Evolutionary conservation across 1,139 yeast genomes (phyloP), one percentile per base, ranked within the genome.

Genomic region (Pichia sp.): DNA sequence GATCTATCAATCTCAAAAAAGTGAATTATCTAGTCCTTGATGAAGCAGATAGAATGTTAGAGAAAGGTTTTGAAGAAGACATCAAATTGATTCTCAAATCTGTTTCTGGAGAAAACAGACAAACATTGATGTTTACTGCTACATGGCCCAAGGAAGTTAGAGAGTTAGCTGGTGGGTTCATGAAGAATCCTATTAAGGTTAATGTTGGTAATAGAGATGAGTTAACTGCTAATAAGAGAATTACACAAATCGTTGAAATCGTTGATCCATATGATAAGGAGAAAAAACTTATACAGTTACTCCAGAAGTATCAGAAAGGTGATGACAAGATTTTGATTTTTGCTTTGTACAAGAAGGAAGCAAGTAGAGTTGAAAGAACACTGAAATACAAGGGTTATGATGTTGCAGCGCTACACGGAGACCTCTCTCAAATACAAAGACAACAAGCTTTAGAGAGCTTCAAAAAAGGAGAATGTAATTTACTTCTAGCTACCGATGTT

Each of bases 41-140:
- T 62, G 99, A 91, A 67, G 99, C 98, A 31, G 99, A 91, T 62
- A 77, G 99, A 66, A 93, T 91, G 98, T 74, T 91, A 50, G 98
- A 91, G 63, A 81, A 78, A 58, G 99, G 99, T 26, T 91, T 91
- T 58, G 98, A 91, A 66, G 95, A 89, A 60, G 98, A 89, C 63
- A 91, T 91, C 60, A 86, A 84, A 63, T 70, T 72, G 49, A 86
- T 93, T 51, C 79, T 91, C 57, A 68, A 76, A 12, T 63, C 70
- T 35, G 73, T 84, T 19, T 66, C 64, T 17, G 54, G 64, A 33
- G 50, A 61, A 11, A 58, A 64, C 19, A 78, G 95, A 60, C 94
- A 84, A 61, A 86, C 96, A 0, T 74, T 84, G 50, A 84, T 83
- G 93, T 84, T 84, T 62, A 83, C 93, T 5, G 94, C 94, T 24